Evolutionary conservation across 106 monocot genomes (phyloP), one percentile per base, ranked within the genome.

Genomic region (Phalaenopsis equestris): DNA sequence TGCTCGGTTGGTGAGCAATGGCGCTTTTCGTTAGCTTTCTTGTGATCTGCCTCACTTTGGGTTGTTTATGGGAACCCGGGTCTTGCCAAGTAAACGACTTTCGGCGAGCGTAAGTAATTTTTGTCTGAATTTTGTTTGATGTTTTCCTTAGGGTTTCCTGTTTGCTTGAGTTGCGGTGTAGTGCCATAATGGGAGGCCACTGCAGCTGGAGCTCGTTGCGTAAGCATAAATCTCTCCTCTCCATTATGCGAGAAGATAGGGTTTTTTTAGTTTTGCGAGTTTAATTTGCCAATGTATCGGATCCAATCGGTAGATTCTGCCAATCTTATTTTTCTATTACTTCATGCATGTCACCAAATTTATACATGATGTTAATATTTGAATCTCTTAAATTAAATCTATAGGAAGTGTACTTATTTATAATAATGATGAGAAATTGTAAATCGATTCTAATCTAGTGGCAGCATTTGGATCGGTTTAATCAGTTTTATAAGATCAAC

Each of bases 91-190:
- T 77, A 1, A 87, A 84, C 37, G 86, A 86, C 12, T 80, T 86
- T 61, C 81, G 76, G 45, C 90, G 90, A 41, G 90, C 90, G 90
- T 90, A 82, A 87, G 87, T 88, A n/a, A 8, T 39, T 65, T 81
- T 46, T 43, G 0, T 5, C 11, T 74, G 74, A 30, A 42, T 43
- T 37, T 37, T 70, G 70, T 3, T 70, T 70, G 70, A 0, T 43
- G 15, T 74, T 5, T 74, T 17, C 6, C 6, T 45, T 45, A 45
- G 55, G 5, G 41, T 78, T 15, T 36, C 37, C 8, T 72, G 9
- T n/a, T 30, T 80, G 42, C 24, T 36, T 3, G 30, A 23, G 23
- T 61, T 61, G 21, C 14, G 17, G 8, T 46, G 21, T 56, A 42
- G 8, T 76, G 45, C 37, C 58, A 43, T 18, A 45, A 16, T 76